Percentiles rank a stretch among this genome's conserved stretches.
Conservation (phyloP, 139 green algal genomes). For the Spirogloea muscicola region DNA sequence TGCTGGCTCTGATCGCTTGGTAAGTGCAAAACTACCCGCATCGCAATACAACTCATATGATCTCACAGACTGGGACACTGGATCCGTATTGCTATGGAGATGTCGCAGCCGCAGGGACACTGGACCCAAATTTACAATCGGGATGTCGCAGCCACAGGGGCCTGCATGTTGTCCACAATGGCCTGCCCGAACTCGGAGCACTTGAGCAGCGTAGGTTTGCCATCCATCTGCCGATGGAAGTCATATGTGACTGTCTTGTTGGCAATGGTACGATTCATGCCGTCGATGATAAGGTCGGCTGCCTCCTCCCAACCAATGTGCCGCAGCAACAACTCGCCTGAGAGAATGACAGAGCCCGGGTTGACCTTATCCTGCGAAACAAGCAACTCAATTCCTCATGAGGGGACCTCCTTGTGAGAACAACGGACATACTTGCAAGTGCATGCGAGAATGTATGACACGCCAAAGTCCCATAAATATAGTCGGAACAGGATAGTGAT, state of each 20-base stretch:
- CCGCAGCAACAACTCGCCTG: conserved; percentile 16
- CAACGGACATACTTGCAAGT: too few relatives aligned
- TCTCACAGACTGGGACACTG: too few relatives aligned
- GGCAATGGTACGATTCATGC: conserved; percentile 14
- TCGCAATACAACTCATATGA: too few relatives aligned
- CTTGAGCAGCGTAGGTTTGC: conserved; percentile 13
- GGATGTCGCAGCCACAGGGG: not conserved
- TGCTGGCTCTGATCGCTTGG: too few relatives aligned
- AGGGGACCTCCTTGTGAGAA: too few relatives aligned
- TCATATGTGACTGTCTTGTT: conserved; percentile 26
- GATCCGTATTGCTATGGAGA: too few relatives aligned
- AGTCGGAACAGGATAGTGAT: too few relatives aligned
- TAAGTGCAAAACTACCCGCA: too few relatives aligned
- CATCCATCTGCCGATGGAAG: conserved; percentile 30
- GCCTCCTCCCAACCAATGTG: conserved; percentile 26
- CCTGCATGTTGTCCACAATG: conserved; percentile 23
- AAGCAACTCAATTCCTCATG: not conserved
- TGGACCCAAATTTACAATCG: not conserved
- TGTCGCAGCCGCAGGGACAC: too few relatives aligned
- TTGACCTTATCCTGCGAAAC: conserved; percentile 28
- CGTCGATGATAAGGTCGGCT: conserved; percentile 18
- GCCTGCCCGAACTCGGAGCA: conserved; percentile 29
- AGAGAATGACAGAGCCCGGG: conserved; percentile 6
- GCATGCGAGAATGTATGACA: too few relatives aligned
- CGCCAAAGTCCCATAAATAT: too few relatives aligned